Percentiles rank a stretch among this genome's conserved stretches.
phyloP scores from a whole-genome alignment of 2,329 filamentous ascomycete species.

The Tolypocladium pustulatum region DNA sequence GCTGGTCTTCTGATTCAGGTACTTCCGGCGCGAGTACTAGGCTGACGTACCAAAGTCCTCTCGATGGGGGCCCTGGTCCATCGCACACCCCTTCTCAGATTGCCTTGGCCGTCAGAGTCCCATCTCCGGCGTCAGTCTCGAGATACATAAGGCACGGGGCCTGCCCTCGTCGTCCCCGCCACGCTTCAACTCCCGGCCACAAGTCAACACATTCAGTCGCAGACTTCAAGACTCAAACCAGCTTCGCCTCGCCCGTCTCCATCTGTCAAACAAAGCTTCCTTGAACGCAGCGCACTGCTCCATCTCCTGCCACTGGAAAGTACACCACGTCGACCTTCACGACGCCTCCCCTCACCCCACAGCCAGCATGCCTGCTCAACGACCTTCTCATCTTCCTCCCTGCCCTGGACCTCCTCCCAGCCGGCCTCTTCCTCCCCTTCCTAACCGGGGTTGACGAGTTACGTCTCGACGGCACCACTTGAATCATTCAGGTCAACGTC shows the following conservation, averaged over 20 bases:
- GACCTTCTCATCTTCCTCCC: conserved; percentile 55
- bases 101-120: neutral
- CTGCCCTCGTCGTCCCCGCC: neutral
- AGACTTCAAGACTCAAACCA: neutral
- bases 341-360: conserved; percentile 6
- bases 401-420: conserved; percentile 57
- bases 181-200: neutral
- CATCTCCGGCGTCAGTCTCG: conserved; percentile 1
- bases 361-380: conserved; percentile 41
- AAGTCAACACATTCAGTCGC: neutral
- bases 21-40: conserved; percentile 3
- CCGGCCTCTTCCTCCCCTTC: conserved; percentile 54
- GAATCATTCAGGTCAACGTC: neutral
- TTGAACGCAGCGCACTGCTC: no score
- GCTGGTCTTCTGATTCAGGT: conserved; percentile 5
- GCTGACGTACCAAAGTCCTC: conserved; percentile 2
- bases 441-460: conserved; percentile 41
- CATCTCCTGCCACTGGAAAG: conserved; percentile 5
- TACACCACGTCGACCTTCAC: conserved; percentile 8
- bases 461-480: neutral
- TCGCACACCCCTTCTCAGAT: conserved; percentile 2
- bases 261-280: neutral
- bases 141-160: conserved; percentile 4
- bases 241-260: neutral
- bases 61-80: neutral